These are phyloP conservation scores for Pseudocercospora cruenta DNA, from an alignment of 2,329 filamentous ascomycete genomes.

Conservation along the genomic window DNA sequence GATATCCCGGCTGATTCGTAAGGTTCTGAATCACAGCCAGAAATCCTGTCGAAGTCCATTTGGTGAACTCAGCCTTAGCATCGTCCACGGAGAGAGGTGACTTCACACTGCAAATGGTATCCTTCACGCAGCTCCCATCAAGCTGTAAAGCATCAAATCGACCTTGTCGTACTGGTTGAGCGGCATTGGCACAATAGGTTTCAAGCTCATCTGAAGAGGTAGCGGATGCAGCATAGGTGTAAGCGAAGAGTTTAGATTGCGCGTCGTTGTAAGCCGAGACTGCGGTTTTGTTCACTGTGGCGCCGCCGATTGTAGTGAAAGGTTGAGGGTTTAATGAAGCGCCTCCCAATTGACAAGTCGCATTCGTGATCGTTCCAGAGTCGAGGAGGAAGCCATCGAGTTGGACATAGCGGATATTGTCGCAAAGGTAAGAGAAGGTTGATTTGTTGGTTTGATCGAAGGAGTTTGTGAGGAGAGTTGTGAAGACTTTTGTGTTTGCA, in stretches of 20 bases:
- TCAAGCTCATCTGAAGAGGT: constrained; percentile 17
- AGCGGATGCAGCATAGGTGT: constrained; percentile 25
- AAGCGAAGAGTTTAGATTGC: constrained; percentile 28
- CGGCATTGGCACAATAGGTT: constrained; percentile 20
- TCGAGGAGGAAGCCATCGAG: constrained; percentile 32
- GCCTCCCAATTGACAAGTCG: constrained; percentile 26
- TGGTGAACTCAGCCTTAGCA: constrained; percentile 20
- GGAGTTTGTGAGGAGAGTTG: constrained; percentile 29
- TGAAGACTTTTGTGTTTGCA: constrained; percentile 32
- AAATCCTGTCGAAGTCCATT: constrained; percentile 27
- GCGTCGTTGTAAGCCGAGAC: constrained; percentile 24
- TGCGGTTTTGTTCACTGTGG: constrained; percentile 15
- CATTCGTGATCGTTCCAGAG: constrained; percentile 23
- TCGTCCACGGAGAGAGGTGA: constrained; percentile 18
- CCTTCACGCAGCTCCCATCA: constrained; percentile 24
- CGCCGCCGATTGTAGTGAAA: constrained; percentile 11
- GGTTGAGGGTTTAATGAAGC: constrained; percentile 14
- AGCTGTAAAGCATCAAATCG: constrained; percentile 24
- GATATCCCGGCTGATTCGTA: constrained; percentile 26
- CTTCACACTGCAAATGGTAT: constrained; percentile 29
- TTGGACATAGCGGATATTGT: constrained; percentile 29
- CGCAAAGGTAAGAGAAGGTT: constrained; percentile 31
- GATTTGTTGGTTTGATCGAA: constrained; percentile 27
- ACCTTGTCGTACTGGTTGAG: neutral
- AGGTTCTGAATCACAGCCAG: constrained; percentile 26